Percentiles rank a stretch among this genome's conserved stretches.
phyloP scores from a whole-genome alignment of 352 stramenopile genomes.

The Lagenidium sp. region DNA sequence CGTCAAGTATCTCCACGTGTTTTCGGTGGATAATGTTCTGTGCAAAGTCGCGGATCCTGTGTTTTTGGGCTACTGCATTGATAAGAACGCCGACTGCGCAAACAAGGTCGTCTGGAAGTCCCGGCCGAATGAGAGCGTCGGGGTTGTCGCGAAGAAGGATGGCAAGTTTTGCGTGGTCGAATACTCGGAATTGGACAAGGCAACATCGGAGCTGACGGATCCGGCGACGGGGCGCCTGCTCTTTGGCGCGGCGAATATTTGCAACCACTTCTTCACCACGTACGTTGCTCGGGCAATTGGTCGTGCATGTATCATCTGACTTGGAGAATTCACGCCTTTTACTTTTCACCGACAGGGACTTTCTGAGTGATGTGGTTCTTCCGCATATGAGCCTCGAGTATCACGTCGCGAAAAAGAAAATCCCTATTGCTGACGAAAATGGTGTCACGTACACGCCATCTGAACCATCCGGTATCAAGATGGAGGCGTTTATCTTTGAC shows the following conservation, averaged over 20 bases:
- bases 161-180: slow-evolving; percentile 92
- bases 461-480: slow-evolving; percentile 94
- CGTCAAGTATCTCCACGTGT: slow-evolving; percentile 95
- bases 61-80: slow-evolving; percentile 96
- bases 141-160: slow-evolving; percentile 78
- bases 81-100: slow-evolving; percentile 89
- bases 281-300: no score
- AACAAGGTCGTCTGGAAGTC: slow-evolving; percentile 97
- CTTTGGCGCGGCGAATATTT: slow-evolving; percentile 97
- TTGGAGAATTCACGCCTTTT: no score
- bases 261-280: slow-evolving; percentile 91
- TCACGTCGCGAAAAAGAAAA: slow-evolving; percentile 98
- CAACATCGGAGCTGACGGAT: slow-evolving; percentile 50
- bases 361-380: slow-evolving; percentile 84
- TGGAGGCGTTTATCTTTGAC: slow-evolving; percentile 99
- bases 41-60: slow-evolving; percentile 92
- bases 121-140: slow-evolving; percentile 89
- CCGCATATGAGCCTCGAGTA: slow-evolving; percentile 81
- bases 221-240: slow-evolving; percentile 72
- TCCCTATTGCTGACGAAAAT: slow-evolving; percentile 84
- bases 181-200: slow-evolving; percentile 94
- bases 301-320: no score
- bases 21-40: slow-evolving; percentile 98
- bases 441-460: slow-evolving; percentile 75
- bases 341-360: slow-evolving; percentile 31